Conservation (phyloP, 2,329 filamentous ascomycete genomes). For the Tricladium varicosporioides region DNA sequence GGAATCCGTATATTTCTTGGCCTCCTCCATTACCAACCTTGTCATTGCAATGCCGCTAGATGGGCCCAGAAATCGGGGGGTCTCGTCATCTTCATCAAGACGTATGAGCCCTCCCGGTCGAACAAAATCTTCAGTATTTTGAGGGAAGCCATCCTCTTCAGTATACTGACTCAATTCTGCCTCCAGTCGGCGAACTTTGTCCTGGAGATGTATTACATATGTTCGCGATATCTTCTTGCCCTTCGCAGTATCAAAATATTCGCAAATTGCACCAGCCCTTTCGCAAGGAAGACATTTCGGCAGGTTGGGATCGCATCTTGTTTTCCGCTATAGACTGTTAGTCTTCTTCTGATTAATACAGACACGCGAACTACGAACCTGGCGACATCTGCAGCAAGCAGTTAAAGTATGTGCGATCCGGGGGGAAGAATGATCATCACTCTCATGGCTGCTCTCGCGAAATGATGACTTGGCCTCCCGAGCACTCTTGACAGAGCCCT, state of each 20-base stretch:
- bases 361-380: slow-evolving; percentile 49
- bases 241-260: slow-evolving; percentile 91
- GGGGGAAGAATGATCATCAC: slow-evolving; percentile 49
- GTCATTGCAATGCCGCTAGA: slow-evolving; percentile 97
- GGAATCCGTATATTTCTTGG: slow-evolving; percentile 87
- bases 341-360: slow-evolving; percentile 38
- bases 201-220: slow-evolving; percentile 90
- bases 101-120: slow-evolving; percentile 82
- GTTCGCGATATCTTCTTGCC: slow-evolving; percentile 82
- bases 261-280: slow-evolving; percentile 84
- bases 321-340: slow-evolving; percentile 66
- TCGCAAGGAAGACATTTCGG: slow-evolving; percentile 92
- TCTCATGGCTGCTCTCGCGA: slow-evolving; percentile 40
- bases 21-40: slow-evolving; percentile 91
- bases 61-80: slow-evolving; percentile 82
- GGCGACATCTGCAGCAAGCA: slow-evolving; percentile 76
- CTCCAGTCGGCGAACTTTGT: slow-evolving; percentile 79
- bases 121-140: slow-evolving; percentile 80
- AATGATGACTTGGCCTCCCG: slow-evolving; percentile 29
- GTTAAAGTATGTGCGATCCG: slow-evolving; percentile 77
- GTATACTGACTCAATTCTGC: slow-evolving; percentile 77
- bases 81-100: slow-evolving; percentile 81
- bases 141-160: slow-evolving; percentile 68
- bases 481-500: slow-evolving; percentile 38
- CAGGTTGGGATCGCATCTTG: slow-evolving; percentile 88